Conservation (phyloP, 1,284 basidiomycete genomes). For the Trichosporon ovoides region DNA sequence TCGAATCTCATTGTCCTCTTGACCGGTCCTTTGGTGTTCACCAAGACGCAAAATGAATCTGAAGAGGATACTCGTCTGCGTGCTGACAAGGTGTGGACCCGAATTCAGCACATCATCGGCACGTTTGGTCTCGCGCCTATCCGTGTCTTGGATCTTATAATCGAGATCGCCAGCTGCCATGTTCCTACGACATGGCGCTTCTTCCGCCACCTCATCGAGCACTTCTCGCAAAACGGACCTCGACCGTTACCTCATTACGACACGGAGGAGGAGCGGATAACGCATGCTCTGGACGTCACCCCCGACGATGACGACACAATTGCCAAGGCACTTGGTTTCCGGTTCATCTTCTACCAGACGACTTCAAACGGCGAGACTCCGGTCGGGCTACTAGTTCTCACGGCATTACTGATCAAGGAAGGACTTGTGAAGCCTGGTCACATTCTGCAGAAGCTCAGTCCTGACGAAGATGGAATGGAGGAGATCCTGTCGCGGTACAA, state of each 20-base stretch:
- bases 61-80: conserved; percentile 51
- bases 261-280: conserved; percentile 42
- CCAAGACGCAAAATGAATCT: conserved; percentile 8
- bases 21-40: conserved; percentile 57
- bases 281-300: conserved; percentile 43
- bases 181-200: conserved; percentile 81
- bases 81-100: conserved; percentile 71
- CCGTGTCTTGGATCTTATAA: conserved; percentile 84
- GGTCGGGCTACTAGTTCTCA: conserved; percentile 68
- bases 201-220: conserved; percentile 72
- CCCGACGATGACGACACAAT: conserved; percentile 59
- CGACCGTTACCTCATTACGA: conserved; percentile 8
- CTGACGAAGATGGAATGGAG: conserved; percentile 69
- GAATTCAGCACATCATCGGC: conserved; percentile 81
- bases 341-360: conserved; percentile 79
- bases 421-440: conserved; percentile 79
- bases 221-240: background rate
- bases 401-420: conserved; percentile 83
- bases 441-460: conserved; percentile 63
- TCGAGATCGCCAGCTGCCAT: conserved; percentile 83
- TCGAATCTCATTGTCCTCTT: conserved; percentile 81
- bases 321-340: conserved; percentile 92
- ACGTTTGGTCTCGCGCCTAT: conserved; percentile 96
- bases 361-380: conserved; percentile 59
- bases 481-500: conserved; percentile 63